Base-by-base conservation (phyloP, 148 eudicot genomes). In the Diospyros lotus region DNA sequence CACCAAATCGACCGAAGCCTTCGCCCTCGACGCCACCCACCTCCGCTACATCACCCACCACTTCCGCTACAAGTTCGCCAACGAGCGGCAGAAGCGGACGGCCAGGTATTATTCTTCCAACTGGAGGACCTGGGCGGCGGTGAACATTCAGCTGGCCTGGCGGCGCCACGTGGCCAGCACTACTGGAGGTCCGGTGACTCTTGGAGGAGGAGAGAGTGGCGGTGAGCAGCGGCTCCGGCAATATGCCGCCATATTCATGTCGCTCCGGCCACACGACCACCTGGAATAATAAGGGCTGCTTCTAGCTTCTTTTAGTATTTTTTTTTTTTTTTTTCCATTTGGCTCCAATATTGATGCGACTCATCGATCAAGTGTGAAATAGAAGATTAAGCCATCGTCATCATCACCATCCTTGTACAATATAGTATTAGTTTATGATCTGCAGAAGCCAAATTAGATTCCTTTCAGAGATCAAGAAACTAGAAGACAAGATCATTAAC, bases 41-140 rank as follows among this genome's bases (percentile, higher is more conserved):
- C 82, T 84, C 6, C 58, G 74, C 53, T 82, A 73, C 72, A 80
- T 83, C 42, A 74, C 85, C 2, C 76, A 79, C 58, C 85, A 84
- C 58, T 84, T 84, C 40, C 82, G 81, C 1, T 82, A 79, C 80
- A 61, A 58, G 51, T 79, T 84, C 62, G 80, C 69, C 2, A 70
- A 77, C 10, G 81, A 77, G 6, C 73, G 58, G 50, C 68, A 81
- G 14, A 84, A 84, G 80, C 58, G 73, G n/a, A 79, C 73, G 0
- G 73, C 81, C 4, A 76, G 87, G 70, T 81, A 81, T 48, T 79
- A 84, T 68, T 84, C 87, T 5, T 76, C 82, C 5, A 79, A 82
- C 51, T 84, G 87, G 87, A 79, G 85, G 50, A 79, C 82, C 2
- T 84, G 87, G 87, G 87, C 84, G 8, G 87, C 84, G 9, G 81